Evolutionary conservation across 2,329 filamentous ascomycete genomes (phyloP).

Genomic region (Fusarium nematophilum): DNA sequence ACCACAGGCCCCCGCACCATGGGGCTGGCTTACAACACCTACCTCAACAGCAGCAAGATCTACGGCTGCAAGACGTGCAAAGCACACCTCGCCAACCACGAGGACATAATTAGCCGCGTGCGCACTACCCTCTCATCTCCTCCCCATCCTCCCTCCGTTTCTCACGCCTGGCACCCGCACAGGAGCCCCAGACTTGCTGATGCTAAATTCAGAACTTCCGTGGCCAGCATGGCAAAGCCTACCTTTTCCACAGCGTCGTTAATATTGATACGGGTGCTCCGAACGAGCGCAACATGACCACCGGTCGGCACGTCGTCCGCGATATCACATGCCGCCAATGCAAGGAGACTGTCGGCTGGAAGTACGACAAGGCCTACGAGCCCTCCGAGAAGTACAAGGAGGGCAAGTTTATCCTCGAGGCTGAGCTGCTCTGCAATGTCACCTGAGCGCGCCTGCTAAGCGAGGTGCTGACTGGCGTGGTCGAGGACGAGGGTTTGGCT

Average conservation of each 20-base stretch:
- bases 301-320: slow-evolving; percentile 90
- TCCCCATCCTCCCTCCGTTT: neutral
- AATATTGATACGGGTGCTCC: slow-evolving; percentile 87
- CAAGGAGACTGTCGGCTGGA: slow-evolving; percentile 95
- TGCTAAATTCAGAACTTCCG: slow-evolving; percentile 82
- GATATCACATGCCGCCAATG: slow-evolving; percentile 94
- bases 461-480: neutral
- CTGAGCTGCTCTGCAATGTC: slow-evolving; percentile 87
- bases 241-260: slow-evolving; percentile 93
- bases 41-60: slow-evolving; percentile 86
- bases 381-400: slow-evolving; percentile 96
- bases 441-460: slow-evolving; percentile 52
- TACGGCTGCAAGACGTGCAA: slow-evolving; percentile 97
- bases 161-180: neutral
- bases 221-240: slow-evolving; percentile 97
- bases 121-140: slow-evolving; percentile 47
- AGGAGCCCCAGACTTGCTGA: slow-evolving; percentile 11
- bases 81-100: slow-evolving; percentile 92
- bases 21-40: slow-evolving; percentile 92
- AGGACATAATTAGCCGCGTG: slow-evolving; percentile 95
- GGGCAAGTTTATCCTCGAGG: slow-evolving; percentile 96
- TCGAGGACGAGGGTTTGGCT: slow-evolving; percentile 2
- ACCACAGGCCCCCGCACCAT: slow-evolving; percentile 59
- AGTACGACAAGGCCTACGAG: slow-evolving; percentile 98
- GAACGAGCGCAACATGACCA: slow-evolving; percentile 98